Evolutionary conservation across 768 basidiomycete species (phyloP), one percentile per base, ranked within the genome.

Genomic region (Leccinum obscurum): DNA sequence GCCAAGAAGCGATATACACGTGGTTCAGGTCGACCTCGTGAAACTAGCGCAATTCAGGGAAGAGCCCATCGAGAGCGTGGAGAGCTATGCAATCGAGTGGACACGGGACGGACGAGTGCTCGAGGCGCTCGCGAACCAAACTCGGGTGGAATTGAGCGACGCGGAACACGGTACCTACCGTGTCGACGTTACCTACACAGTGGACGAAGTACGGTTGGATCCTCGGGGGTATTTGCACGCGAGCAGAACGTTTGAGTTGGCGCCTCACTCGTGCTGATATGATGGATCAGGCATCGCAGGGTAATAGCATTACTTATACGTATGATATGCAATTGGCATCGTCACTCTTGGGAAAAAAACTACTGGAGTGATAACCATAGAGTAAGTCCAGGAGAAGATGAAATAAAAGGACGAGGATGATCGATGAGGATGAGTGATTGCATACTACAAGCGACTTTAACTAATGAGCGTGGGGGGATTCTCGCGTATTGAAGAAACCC

Each of bases 81-180:
- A 86, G 68, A 80, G 77, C 55, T 89, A 87, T 65, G 74, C 75
- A 9, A 81, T 89, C 56, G 68, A 68, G 20, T 90, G 89, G 89
- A 69, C 68, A 32, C 82, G 76, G 61, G 77, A 86, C 62, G 83
- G 80, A 11, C 59, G 61, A 0, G 60, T 75, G 2, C 64, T 89
- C n/a, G 68, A 73, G 2, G 72, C 69, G 6, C 82, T 82, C 57
- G 68, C 80, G 2, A 85, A 89, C 66, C 68, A 74, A 65, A 89
- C 87, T 11, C 65, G 54, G 39, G 68, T 87, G n/a, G 75, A 75
- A 30, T 50, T 85, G 26, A 56, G 67, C 15, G 76, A 77, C 39
- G 67, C 60, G 4, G 56, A 73, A 7, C n/a, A 52, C 6, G 85
- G 81, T 3, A 72, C 64, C 22, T 86, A 84, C 63, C 73, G 66